Base-by-base conservation (phyloP, 352 stramenopile genomes). In the Phytophthora kernoviae region DNA sequence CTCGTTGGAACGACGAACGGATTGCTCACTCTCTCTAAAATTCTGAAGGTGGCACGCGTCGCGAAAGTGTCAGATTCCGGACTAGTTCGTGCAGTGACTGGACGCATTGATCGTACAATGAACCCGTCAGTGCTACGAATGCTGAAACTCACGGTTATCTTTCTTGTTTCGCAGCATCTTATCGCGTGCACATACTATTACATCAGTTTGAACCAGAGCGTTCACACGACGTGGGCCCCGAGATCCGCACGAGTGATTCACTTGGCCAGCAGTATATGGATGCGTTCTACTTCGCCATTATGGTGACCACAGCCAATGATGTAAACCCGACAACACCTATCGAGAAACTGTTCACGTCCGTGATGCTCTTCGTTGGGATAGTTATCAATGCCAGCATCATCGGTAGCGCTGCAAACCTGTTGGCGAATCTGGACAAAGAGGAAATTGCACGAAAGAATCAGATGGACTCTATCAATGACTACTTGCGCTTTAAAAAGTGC, bases 311-410 rank as follows among this genome's bases (percentile, higher is more conserved):
- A 5, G 77, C 73, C 21, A 88, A 87, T 54, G 78, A 89, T 36
- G 73, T 88, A 18, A 76, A 65, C n/a, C 79, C 77, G 11, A 79
- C 62, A 4, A 87, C 67, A 11, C 63, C 72, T 2, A 79, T 68
- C 17, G 77, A 89, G 56, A 84, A 87, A 54, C 44, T 89, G 9
- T 85, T 85, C 33, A 87, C 79, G 1, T 80, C 73, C 2, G 52
- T 88, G 15, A 90, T 90, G 76, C 70, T 90, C n/a, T 81, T 88
- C 40, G 65, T 93, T 21, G 84, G 80, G 4, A 88, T 93, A 36
- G 71, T 88, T 1, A 85, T 90, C 63, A 93, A 93, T 61, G 81
- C 81, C 45, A 87, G 72, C 46, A 93, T 91, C 58, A 90, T 93
- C 26, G 84, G 84, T 76, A 90, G 77, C 24, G 81, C 81, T 14